A percentile compares a stretch with the other conserved stretches of the same genome.
These are phyloP conservation scores for Lolium rigidum DNA, from an alignment of 176 grass and related monocot genomes.

Conservation along the genomic window DNA sequence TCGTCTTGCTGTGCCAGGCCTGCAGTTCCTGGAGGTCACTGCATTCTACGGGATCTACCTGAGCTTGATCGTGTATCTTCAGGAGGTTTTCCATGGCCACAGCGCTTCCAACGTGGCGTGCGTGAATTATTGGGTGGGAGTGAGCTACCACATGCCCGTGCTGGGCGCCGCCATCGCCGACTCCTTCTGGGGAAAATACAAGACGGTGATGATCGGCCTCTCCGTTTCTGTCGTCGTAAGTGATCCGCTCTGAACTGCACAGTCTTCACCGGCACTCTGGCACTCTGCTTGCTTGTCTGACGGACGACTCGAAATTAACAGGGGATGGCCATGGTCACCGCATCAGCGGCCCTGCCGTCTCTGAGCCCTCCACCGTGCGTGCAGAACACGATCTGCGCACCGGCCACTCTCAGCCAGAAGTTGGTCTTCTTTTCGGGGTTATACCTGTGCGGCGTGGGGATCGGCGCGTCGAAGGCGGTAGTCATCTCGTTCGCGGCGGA, in stretches of 20 bases:
- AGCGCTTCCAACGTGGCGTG: conserved; percentile 66
- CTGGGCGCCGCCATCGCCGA: conserved; percentile 67
- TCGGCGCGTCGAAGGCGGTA: too few relatives aligned
- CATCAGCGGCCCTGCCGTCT: too few relatives aligned
- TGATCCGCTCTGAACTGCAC: neutral
- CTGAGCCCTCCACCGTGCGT: neutral
- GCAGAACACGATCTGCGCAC: too few relatives aligned
- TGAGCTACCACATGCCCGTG: conserved; percentile 65
- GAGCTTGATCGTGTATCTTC: conserved; percentile 74
- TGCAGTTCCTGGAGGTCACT: conserved; percentile 64
- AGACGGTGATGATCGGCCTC: conserved; percentile 53
- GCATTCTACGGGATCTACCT: conserved; percentile 64
- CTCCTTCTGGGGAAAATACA: conserved; percentile 70
- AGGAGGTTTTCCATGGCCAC: conserved; percentile 62
- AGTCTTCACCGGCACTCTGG: neutral
- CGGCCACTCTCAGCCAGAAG: too few relatives aligned
- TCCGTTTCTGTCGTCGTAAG: conserved; percentile 57
- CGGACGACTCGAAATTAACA: neutral
- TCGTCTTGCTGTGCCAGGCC: conserved; percentile 39
- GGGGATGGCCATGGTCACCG: neutral
- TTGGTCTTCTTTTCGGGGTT: too few relatives aligned
- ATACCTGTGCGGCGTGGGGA: too few relatives aligned
- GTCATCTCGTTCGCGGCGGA: conserved; percentile 36
- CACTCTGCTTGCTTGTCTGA: neutral
- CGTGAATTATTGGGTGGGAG: conserved; percentile 58